phyloP scores from a whole-genome alignment of 805 yeast genomes.

The Saccharomycopsis lassenensis region DNA sequence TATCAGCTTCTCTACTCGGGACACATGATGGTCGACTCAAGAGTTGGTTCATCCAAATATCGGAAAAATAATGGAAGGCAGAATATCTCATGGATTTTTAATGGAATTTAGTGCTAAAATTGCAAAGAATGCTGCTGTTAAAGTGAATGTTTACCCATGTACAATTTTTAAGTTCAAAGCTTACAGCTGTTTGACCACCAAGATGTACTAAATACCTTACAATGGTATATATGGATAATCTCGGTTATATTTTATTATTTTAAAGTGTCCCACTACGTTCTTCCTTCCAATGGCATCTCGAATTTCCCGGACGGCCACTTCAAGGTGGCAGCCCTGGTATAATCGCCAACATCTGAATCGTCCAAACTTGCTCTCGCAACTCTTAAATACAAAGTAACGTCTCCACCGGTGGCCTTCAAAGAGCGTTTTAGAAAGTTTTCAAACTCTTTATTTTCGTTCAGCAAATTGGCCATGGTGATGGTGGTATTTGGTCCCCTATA shows the following conservation, averaged over 20 bases:
- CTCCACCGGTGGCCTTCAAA: conserved; percentile 22
- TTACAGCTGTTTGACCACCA: no score
- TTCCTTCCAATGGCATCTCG: conserved; percentile 39
- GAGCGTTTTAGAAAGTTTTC: conserved; percentile 25
- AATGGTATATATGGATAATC: no score
- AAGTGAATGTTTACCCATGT: no score
- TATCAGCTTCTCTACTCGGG: no score
- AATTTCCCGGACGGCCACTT: conserved; percentile 52
- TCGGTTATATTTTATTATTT: conserved; percentile 29
- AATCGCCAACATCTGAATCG: conserved; percentile 41
- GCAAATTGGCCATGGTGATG: conserved; percentile 32
- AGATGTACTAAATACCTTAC: no score
- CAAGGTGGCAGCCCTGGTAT: conserved; percentile 50
- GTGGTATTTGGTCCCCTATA: conserved; percentile 44
- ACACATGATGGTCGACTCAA: no score
- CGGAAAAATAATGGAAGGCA: no score
- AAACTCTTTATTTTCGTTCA: conserved; percentile 24
- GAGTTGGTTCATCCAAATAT: no score
- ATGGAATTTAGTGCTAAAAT: no score
- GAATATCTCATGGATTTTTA: no score
- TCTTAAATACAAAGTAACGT: conserved; percentile 39
- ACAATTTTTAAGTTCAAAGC: no score
- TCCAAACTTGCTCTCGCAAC: conserved; percentile 40
- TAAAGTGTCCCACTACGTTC: conserved; percentile 31
- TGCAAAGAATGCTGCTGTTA: no score